These are phyloP conservation scores for Colletotrichum caudatum DNA, from an alignment of 2,329 filamentous ascomycete species.

Conservation along the genomic window DNA sequence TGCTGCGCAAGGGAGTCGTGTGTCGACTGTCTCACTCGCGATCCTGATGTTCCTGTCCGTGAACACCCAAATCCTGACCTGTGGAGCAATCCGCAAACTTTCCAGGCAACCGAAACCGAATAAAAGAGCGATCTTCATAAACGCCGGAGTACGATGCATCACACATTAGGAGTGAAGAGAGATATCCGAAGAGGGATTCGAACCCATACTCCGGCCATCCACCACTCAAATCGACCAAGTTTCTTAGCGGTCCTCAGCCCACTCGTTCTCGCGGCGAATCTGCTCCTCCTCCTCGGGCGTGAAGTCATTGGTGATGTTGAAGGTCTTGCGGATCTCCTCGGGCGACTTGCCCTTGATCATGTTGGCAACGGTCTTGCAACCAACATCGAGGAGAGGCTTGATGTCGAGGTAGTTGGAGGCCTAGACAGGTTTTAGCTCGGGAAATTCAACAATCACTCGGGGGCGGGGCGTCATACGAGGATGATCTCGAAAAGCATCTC, in stretches of 20 bases:
- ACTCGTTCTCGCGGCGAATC: conserved; percentile 91
- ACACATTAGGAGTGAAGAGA: conserved; percentile 28
- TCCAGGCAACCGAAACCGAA: conserved; percentile 30
- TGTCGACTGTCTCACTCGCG: conserved; percentile 1
- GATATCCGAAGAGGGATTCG: conserved; percentile 1
- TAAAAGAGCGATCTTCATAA: conserved; percentile 18
- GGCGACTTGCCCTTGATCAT: conserved; percentile 99
- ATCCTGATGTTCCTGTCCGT: conserved; percentile 8
- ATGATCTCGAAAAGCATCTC: conserved; percentile 99
- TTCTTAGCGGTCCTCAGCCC: conserved; percentile 82
- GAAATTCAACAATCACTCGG: neutral
- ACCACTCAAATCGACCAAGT: neutral
- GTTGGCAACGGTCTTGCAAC: conserved; percentile 99
- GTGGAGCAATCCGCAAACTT: conserved; percentile 26
- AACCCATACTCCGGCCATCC: conserved; percentile 12
- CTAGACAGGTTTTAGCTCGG: conserved; percentile 55
- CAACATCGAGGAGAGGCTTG: conserved; percentile 96
- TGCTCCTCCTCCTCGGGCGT: conserved; percentile 99
- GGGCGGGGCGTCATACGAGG: conserved; percentile 70
- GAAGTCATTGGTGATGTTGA: conserved; percentile 99
- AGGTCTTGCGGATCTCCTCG: conserved; percentile 99
- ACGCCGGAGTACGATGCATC: conserved; percentile 40
- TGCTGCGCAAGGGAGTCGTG: conserved; percentile 1
- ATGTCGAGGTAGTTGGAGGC: conserved; percentile 99
- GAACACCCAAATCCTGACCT: conserved; percentile 29